Percentiles rank a stretch among this genome's conserved stretches.
Conservation (phyloP, 2,329 filamentous ascomycete species). For the Colletotrichum sp. region DNA sequence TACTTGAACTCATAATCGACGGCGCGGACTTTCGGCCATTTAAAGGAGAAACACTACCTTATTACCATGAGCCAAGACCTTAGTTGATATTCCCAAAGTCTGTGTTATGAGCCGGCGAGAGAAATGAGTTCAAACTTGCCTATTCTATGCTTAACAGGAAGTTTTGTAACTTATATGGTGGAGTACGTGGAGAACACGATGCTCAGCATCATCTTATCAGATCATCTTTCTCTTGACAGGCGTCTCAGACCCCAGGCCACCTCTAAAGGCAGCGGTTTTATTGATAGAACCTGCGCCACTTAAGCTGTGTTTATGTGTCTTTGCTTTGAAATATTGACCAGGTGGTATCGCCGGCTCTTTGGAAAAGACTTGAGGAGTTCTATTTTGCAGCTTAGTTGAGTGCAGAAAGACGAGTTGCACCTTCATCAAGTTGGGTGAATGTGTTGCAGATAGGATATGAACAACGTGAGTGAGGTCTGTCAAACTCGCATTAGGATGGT, state of each 20-base stretch:
- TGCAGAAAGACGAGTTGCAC: not conserved
- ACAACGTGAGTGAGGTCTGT: not conserved
- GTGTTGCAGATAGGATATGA: not conserved
- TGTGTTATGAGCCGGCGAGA: not conserved
- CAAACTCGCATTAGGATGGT: not conserved
- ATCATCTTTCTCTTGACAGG: not conserved
- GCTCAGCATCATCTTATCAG: not conserved
- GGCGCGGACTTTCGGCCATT: not conserved
- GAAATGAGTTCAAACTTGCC: not conserved
- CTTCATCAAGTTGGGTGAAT: not conserved
- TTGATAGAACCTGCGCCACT: not conserved
- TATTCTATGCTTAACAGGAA: not conserved
- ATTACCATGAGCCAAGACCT: not conserved
- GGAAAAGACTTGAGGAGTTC: accelerated
- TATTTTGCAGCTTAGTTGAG: not conserved
- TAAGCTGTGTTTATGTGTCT: not conserved
- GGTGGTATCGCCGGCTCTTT: not conserved
- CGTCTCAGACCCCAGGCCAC: not conserved
- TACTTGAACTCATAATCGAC: not conserved
- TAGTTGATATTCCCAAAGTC: not conserved
- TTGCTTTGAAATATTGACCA: too few species aligned
- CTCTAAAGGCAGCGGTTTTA: not conserved
- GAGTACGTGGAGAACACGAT: not conserved
- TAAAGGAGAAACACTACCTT: too few species aligned
- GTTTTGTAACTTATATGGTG: not conserved